A percentile compares a stretch with the other conserved stretches of the same genome.
phyloP scores from a whole-genome alignment of 176 grass and related monocot genomes.

The Cocos nucifera region DNA sequence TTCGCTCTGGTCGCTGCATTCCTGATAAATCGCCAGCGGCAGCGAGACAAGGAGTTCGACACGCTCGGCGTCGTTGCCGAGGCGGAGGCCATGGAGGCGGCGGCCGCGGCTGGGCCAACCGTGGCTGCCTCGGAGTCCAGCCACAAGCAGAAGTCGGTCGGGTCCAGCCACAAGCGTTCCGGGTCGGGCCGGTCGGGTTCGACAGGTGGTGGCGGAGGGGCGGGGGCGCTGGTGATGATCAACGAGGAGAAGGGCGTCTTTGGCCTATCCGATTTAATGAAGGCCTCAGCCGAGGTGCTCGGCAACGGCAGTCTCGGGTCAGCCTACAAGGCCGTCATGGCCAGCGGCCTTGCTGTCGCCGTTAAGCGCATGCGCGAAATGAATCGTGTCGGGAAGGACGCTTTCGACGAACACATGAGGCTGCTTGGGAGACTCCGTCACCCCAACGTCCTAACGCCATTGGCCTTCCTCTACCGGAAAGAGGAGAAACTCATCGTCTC shows the following conservation, averaged over 20 bases:
- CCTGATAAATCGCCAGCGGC: neutral
- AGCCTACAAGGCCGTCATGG: conserved; percentile 21
- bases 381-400: conserved; percentile 18
- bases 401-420: conserved; percentile 4
- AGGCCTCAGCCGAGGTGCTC: conserved; percentile 23
- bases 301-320: conserved; percentile 22
- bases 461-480: conserved; percentile 23
- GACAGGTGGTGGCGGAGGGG: neutral
- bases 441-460: conserved; percentile 17
- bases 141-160: neutral
- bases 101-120: neutral
- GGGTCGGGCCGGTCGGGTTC: neutral
- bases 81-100: neutral
- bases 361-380: conserved; percentile 23
- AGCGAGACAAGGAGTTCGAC: neutral
- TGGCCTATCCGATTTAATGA: conserved; percentile 17
- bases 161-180: neutral
- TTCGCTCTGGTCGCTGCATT: neutral
- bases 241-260: conserved; percentile 15
- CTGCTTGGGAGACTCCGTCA: conserved; percentile 13
- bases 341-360: conserved; percentile 5
- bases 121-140: neutral
- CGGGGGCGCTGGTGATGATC: neutral
- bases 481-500: conserved; percentile 28
- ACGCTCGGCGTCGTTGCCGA: neutral